Evolutionary conservation across 768 basidiomycete genomes (phyloP).

Genomic region (Boletus reticulatus): DNA sequence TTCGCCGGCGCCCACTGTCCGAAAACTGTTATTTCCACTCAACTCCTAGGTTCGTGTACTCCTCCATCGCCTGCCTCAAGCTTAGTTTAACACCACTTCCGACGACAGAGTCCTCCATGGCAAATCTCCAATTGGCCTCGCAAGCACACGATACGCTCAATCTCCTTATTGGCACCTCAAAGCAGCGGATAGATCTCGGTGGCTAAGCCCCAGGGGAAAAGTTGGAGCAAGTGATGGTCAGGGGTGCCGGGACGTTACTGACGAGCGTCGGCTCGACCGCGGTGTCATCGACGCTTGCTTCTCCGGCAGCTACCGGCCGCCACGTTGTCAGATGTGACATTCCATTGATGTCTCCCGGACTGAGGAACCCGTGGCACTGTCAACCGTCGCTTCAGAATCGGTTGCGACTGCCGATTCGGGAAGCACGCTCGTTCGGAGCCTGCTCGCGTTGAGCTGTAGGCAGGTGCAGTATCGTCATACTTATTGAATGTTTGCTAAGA

Average conservation of each 20-base stretch:
- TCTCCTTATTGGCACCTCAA: slow-evolving; percentile 72
- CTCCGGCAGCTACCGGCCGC: slow-evolving; percentile 9
- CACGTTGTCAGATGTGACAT: background rate
- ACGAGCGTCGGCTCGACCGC: slow-evolving; percentile 4
- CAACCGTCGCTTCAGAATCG: background rate
- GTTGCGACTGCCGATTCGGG: background rate
- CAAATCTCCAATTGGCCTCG: slow-evolving; percentile 71
- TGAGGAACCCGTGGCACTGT: background rate
- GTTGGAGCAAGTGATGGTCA: slow-evolving; percentile 6
- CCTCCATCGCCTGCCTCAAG: too few species aligned
- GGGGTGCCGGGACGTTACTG: background rate
- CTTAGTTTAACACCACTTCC: background rate
- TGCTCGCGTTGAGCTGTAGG: slow-evolving; percentile 19
- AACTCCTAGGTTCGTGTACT: slow-evolving; percentile 68
- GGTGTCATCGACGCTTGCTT: slow-evolving; percentile 9
- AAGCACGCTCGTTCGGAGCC: background rate
- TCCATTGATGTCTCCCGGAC: background rate
- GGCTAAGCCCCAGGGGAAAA: background rate
- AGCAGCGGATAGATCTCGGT: slow-evolving; percentile 28
- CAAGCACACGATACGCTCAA: slow-evolving; percentile 74
- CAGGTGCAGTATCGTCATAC: background rate
- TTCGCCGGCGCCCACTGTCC: slow-evolving; percentile 45
- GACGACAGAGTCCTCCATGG: slow-evolving; percentile 68
- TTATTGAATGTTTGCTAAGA: background rate
- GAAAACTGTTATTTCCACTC: slow-evolving; percentile 71